These are phyloP conservation scores for Suaeda aralocaspica DNA, from an alignment of 148 eudicot species.

Conservation along the genomic window DNA sequence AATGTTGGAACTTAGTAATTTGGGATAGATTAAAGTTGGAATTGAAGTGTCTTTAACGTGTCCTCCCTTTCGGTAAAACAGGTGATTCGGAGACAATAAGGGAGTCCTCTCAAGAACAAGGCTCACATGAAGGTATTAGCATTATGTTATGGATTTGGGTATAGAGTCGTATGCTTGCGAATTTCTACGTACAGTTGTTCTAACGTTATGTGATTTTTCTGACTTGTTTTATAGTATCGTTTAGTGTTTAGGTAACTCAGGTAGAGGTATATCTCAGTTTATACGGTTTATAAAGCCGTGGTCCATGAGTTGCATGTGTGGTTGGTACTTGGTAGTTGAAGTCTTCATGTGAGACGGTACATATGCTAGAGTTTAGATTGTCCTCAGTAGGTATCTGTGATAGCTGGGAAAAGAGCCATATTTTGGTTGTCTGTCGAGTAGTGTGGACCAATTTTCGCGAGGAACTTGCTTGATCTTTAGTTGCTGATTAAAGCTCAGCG, in stretches of 20 bases:
- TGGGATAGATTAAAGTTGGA: slow-evolving; percentile 1
- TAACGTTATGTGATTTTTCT: background rate
- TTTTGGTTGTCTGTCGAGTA: too few relatives aligned
- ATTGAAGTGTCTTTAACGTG: slow-evolving; percentile 6
- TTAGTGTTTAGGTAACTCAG: too few relatives aligned
- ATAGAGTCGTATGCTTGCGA: slow-evolving; percentile 12
- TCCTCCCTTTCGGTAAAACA: slow-evolving; percentile 18
- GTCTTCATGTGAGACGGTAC: background rate
- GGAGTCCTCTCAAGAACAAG: slow-evolving; percentile 24
- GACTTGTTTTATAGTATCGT: background rate
- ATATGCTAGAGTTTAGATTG: background rate
- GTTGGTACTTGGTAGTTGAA: background rate
- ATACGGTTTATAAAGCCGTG: background rate
- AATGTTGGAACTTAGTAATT: background rate
- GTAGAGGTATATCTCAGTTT: background rate
- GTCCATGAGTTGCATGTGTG: background rate
- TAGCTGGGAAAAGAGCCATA: too few relatives aligned
- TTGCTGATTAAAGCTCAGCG: background rate
- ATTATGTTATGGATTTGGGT: background rate
- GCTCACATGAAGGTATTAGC: slow-evolving; percentile 25
- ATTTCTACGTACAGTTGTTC: too few relatives aligned
- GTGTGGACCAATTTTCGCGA: background rate
- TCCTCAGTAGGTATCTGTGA: background rate
- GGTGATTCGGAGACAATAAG: slow-evolving; percentile 28
- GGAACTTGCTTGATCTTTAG: background rate